These are phyloP conservation scores for Trypanosoma theileri DNA, from an alignment of 208 protist species.

Conservation along the genomic window DNA sequence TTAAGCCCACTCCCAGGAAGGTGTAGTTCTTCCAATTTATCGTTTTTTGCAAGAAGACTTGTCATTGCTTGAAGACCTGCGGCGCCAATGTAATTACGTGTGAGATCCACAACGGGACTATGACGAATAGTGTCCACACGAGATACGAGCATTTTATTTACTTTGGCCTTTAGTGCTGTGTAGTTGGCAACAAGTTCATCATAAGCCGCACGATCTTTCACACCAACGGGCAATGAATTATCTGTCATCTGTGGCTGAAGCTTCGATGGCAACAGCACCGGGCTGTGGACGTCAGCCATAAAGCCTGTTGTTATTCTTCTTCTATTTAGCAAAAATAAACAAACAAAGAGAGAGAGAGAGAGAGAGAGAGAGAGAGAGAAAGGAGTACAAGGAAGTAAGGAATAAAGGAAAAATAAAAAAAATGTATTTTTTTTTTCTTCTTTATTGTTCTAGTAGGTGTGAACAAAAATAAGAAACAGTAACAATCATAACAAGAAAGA, in stretches of 20 bases:
- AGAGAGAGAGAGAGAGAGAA: background rate
- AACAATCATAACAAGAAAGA: too few species aligned
- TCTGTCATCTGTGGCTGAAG: slow-evolving; percentile 9
- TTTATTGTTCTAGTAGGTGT: too few species aligned
- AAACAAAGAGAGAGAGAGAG: background rate
- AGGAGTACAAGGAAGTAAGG: background rate
- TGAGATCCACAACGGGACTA: slow-evolving; percentile 55
- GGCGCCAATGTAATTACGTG: slow-evolving; percentile 71
- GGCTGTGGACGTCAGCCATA: slow-evolving; percentile 18
- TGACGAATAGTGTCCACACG: slow-evolving; percentile 40
- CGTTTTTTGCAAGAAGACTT: slow-evolving; percentile 61
- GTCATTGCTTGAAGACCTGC: slow-evolving; percentile 75
- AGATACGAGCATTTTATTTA: slow-evolving; percentile 49
- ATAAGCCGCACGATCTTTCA: slow-evolving; percentile 31
- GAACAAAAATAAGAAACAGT: too few species aligned
- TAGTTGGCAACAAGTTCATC: slow-evolving; percentile 60
- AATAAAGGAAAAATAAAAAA: background rate
- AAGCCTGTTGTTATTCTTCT: background rate
- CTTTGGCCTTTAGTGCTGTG: slow-evolving; percentile 59
- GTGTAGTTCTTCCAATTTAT: slow-evolving; percentile 44
- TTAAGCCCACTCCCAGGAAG: slow-evolving; percentile 67
- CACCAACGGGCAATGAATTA: slow-evolving; percentile 1
- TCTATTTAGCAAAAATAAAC: background rate
- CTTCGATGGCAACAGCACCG: slow-evolving; percentile 21
- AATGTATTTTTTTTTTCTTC: too few species aligned